Evolutionary conservation across 1,284 basidiomycete genomes (phyloP).

Genomic region (Malassezia obtusa): DNA sequence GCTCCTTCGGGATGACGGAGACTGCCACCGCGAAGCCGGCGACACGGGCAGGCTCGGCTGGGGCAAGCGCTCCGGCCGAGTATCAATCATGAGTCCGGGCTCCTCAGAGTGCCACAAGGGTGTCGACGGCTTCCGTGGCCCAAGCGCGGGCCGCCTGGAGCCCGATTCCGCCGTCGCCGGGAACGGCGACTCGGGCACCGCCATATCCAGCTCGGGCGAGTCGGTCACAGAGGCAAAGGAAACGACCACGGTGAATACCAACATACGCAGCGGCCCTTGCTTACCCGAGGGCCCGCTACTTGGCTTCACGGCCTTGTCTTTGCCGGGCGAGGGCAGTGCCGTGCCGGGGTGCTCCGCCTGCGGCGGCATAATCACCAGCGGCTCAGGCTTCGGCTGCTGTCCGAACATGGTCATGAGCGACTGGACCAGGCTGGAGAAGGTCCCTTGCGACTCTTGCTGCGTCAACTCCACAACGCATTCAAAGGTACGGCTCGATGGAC

Average conservation of each 20-base stretch:
- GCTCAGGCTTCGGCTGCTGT: not conserved
- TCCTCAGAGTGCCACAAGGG: not conserved
- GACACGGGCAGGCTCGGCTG: not conserved
- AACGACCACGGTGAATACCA: conserved; percentile 7
- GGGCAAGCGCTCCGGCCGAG: conserved; percentile 4
- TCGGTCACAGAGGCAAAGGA: conserved; percentile 1
- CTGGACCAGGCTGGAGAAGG: not conserved
- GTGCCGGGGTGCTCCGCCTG: not conserved
- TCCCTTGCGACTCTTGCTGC: conserved; percentile 4
- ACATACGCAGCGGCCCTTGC: conserved; percentile 6
- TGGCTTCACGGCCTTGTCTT: conserved; percentile 7
- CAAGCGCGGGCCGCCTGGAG: not conserved
- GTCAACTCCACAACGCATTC: conserved; percentile 16
- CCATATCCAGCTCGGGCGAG: too few relatives aligned
- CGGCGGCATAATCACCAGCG: conserved; percentile 6
- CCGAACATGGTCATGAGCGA: conserved; percentile 9
- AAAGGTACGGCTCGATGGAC: not conserved
- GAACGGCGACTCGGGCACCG: too few relatives aligned
- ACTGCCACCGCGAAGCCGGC: not conserved
- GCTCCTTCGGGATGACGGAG: not conserved
- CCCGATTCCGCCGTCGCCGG: not conserved
- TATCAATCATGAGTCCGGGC: conserved; percentile 10
- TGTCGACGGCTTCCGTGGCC: not conserved
- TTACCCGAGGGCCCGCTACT: conserved; percentile 16
- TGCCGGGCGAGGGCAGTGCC: conserved; percentile 1